Conservation (phyloP, 345 rosid genomes). For the Gossypium australe region DNA sequence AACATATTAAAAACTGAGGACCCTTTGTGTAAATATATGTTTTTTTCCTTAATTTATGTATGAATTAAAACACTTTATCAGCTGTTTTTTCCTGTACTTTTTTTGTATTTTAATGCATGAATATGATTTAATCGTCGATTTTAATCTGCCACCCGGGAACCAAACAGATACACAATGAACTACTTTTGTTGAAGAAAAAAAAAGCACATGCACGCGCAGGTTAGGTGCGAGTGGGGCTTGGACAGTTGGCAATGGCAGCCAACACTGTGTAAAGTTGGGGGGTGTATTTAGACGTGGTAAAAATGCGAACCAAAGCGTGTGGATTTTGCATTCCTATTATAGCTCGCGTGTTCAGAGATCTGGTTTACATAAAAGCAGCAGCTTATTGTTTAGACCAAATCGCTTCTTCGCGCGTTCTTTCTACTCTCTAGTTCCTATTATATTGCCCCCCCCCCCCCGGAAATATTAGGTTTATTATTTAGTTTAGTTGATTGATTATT, state of each 20-base stretch:
- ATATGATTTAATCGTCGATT: not conserved
- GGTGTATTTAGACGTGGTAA: not conserved
- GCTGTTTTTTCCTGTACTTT: not conserved
- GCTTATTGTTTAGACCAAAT: not conserved
- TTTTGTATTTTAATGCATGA: not conserved
- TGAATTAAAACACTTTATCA: not conserved
- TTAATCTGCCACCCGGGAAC: not conserved
- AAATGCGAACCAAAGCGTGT: slow-evolving; percentile 47
- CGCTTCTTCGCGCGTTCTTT: not conserved
- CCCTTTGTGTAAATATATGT: slow-evolving; percentile 3
- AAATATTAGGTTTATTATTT: too few species aligned
- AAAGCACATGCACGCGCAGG: slow-evolving; percentile 9
- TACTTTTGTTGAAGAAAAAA: not conserved
- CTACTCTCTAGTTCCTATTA: not conserved
- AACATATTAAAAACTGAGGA: not conserved
- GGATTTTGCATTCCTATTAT: slow-evolving; percentile 18
- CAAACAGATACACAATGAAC: not conserved
- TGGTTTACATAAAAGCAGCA: not conserved
- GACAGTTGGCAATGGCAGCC: not conserved
- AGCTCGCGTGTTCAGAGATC: not conserved
- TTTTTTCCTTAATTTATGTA: not conserved
- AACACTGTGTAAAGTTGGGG: not conserved
- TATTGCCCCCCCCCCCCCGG: rapidly evolving
- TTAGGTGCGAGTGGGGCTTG: not conserved
- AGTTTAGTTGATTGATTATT: too few species aligned